A percentile compares a stretch with the other conserved stretches of the same genome.
These are phyloP conservation scores for Cavenderia fasciculata DNA, from an alignment of 78 protist genomes.

Conservation along the genomic window DNA sequence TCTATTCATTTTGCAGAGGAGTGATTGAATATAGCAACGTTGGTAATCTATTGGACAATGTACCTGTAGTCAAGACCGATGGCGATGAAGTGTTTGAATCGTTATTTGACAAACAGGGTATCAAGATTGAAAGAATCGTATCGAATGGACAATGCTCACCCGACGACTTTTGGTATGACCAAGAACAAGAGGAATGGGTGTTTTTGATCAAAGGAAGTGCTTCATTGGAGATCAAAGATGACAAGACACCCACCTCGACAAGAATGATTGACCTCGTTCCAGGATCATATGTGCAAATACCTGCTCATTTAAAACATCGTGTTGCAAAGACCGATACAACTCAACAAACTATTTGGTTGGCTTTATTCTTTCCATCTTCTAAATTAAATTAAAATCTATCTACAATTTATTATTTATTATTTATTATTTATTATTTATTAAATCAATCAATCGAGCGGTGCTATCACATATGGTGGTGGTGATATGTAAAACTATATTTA, in stretches of 20 bases:
- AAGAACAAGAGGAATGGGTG: background rate
- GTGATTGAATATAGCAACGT: background rate
- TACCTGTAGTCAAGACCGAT: background rate
- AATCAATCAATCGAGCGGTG: no score
- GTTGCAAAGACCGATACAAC: background rate
- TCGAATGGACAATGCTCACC: background rate
- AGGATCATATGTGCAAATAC: background rate
- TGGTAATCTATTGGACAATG: background rate
- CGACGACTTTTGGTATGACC: background rate
- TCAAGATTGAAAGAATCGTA: background rate
- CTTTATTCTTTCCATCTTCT: no score
- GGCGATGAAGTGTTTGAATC: slow-evolving; percentile 1
- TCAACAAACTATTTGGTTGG: no score
- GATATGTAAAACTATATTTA: no score
- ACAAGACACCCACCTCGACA: background rate
- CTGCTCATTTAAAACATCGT: background rate
- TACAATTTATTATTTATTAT: no score
- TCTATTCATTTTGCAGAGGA: no score
- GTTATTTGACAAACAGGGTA: background rate
- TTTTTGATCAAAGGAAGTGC: background rate
- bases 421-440: no score
- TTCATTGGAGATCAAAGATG: background rate
- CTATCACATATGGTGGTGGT: no score
- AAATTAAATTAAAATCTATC: no score
- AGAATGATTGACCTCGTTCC: background rate